A percentile compares a stretch with the other conserved stretches of the same genome.
These are phyloP conservation scores for Phytophthora meadii DNA, from an alignment of 352 stramenopile species.

Conservation along the genomic window DNA sequence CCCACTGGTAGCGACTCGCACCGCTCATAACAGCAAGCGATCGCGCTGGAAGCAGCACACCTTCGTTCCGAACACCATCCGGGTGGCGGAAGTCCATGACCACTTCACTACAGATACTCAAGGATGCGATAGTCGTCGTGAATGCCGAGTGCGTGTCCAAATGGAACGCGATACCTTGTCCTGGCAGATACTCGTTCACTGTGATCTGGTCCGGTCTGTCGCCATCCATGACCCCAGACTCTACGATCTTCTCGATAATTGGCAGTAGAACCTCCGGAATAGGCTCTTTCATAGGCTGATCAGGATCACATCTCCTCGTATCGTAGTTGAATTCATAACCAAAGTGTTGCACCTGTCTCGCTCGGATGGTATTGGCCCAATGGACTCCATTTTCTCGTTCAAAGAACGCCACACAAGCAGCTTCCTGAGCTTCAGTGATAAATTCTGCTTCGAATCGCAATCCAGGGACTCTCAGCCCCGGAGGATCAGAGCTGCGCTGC, in stretches of 20 bases:
- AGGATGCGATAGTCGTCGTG: constrained; percentile 77
- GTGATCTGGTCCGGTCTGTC: constrained; percentile 80
- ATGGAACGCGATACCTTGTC: constrained; percentile 89
- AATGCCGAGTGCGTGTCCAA: constrained; percentile 92
- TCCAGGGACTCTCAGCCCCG: constrained; percentile 56
- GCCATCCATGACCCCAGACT: constrained; percentile 60
- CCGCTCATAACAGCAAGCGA: constrained; percentile 88
- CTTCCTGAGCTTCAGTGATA: constrained; percentile 66
- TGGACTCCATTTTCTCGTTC: constrained; percentile 55
- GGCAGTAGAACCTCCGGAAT: constrained; percentile 53
- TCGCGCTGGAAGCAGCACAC: constrained; percentile 68
- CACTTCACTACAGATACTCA: constrained; percentile 82
- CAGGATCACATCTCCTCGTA: constrained; percentile 67
- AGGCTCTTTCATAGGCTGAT: constrained; percentile 48
- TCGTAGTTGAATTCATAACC: constrained; percentile 91
- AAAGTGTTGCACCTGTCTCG: constrained; percentile 90
- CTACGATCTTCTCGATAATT: constrained; percentile 63
- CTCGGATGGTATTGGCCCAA: constrained; percentile 81
- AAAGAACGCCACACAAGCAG: constrained; percentile 58
- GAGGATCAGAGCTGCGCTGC: constrained; percentile 53
- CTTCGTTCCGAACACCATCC: constrained; percentile 58
- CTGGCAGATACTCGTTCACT: constrained; percentile 90
- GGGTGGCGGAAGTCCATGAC: constrained; percentile 88
- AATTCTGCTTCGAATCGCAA: constrained; percentile 73
- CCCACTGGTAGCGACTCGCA: constrained; percentile 87